Evolutionary conservation across 495 filamentous ascomycete genomes (phyloP), one percentile per base, ranked within the genome.

Genomic region (Staphylotrichum tortipilum): DNA sequence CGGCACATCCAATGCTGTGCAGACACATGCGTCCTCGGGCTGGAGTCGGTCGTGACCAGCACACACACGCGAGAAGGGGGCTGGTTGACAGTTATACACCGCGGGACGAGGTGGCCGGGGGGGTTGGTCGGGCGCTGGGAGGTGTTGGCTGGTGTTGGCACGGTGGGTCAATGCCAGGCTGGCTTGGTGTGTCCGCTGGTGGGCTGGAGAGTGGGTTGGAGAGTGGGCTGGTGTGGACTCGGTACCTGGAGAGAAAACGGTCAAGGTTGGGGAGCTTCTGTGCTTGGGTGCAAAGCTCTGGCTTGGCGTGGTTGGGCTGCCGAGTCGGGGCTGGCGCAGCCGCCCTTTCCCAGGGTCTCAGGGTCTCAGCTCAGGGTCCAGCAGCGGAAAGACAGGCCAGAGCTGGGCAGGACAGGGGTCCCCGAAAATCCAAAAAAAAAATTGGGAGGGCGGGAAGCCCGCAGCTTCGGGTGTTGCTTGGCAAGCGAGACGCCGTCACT

Each of bases 11-110:
- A 74, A 73, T 75, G 62, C 61, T 56, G 53, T 58, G 60, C 57
- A 67, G 63, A 69, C 71, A 72, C 67, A 75, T 73, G 68, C 66
- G 57, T 59, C 49, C 29, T 53, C 61, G 59, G 65, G 58, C 62
- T 56, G 49, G 49, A 55, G 52, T n/a, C 21, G 17, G 11, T 19
- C 47, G 36, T 33, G 33, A 44, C 44, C 54, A 52, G 33, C 44
- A 26, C 49, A 41, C 30, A 21, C 28, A 28, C 6, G 26, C 6
- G 6, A 28, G 26, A 14, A 19, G 40, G 46, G 49, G 49, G 49
- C 31, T 30, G 19, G 23, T n/a, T 22, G 49, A 44, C 38, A 52
- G 37, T 52, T 56, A 56, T 51, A 52, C 47, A 26, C 24, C 6
- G 9, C 37, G 42, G 34, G 28, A 51, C 37, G 47, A 47, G 44